Evolutionary conservation across 192 early-diverging fungal species (phyloP), one percentile per base, ranked within the genome.

Genomic region (Rhizophagus sp.): DNA sequence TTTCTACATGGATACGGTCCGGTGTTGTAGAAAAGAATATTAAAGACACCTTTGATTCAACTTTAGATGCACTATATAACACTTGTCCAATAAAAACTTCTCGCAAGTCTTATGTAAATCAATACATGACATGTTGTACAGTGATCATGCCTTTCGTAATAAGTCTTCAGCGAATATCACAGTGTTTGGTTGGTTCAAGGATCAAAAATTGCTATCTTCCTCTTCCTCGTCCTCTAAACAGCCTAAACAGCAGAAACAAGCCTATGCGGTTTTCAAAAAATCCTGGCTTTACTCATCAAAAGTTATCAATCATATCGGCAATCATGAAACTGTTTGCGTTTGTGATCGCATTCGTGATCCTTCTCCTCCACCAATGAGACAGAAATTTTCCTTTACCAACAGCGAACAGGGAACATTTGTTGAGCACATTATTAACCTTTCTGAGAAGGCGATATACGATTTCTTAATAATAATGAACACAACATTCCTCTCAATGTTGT

Each of bases 341-440:
- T n/a, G n/a, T n/a, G n/a, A n/a, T n/a, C n/a, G n/a, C n/a, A n/a
- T n/a, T 61, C 13, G 34, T 44, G n/a, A 52, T 65, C 0, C 75
- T 76, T 41, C 62, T 63, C 62, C 75, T 63, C 62, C 75, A 65
- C 25, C 19, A 77, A 13, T 77, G 17, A 66, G 44, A 49, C 75
- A 74, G 66, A 44, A 25, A 66, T 77, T 77, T 65, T 77, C 75
- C 9, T 77, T 77, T 66, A 65, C 75, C 12, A 25, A 77, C n/a
- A 66, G 64, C 22, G 75, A 77, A 41, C 75, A 77, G 66, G 75
- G 73, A 15, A 22, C 39, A 66, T 25, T 77, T 77, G 44, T 77
- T 9, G 75, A 77, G 25, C 75, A 49, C 66, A 50, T 77, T 13
- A 66, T 77, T 77, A 77, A 77, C 13, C 75, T 77, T 77, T 63